Evolutionary conservation across 495 filamentous ascomycete genomes (phyloP).

Genomic region (Tirmania nivea): DNA sequence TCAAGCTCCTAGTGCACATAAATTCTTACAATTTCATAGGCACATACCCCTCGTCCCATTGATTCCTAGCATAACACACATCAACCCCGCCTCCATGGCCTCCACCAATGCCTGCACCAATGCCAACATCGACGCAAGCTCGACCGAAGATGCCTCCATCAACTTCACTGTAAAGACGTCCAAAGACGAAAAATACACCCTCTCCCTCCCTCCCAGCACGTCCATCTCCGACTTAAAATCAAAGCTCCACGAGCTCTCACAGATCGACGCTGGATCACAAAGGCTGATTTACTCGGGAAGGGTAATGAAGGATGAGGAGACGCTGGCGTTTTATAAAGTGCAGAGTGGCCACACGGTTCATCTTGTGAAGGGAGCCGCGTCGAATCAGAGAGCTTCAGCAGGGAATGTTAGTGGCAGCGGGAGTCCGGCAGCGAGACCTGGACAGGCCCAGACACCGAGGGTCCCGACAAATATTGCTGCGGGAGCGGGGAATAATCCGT

Average conservation of each 20-base stretch:
- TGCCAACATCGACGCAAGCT: background rate
- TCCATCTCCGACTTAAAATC: slow-evolving; percentile 70
- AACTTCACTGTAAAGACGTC: slow-evolving; percentile 91
- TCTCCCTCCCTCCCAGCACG: slow-evolving; percentile 58
- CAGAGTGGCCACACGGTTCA: slow-evolving; percentile 91
- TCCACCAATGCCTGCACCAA: too few species aligned
- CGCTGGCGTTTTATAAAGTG: slow-evolving; percentile 70
- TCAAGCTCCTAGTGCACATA: too few species aligned
- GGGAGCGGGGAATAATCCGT: slow-evolving; percentile 74
- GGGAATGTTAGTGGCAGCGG: slow-evolving; percentile 29
- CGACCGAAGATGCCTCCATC: slow-evolving; percentile 31
- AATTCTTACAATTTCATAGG: too few species aligned
- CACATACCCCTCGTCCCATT: too few species aligned
- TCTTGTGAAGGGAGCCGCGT: slow-evolving; percentile 83
- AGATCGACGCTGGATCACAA: slow-evolving; percentile 65
- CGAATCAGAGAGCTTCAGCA: slow-evolving; percentile 52
- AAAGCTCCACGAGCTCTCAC: slow-evolving; percentile 54
- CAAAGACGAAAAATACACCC: slow-evolving; percentile 56
- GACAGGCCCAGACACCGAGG: slow-evolving; percentile 22
- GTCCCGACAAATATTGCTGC: slow-evolving; percentile 81
- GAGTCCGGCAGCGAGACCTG: slow-evolving; percentile 27
- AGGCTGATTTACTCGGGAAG: slow-evolving; percentile 93
- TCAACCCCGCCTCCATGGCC: too few species aligned
- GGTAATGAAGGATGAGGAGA: slow-evolving; percentile 83
- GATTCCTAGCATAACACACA: too few species aligned